Evolutionary conservation across 495 filamentous ascomycete species (phyloP), one percentile per base, ranked within the genome.

Genomic region (Cenococcum geophilum): DNA sequence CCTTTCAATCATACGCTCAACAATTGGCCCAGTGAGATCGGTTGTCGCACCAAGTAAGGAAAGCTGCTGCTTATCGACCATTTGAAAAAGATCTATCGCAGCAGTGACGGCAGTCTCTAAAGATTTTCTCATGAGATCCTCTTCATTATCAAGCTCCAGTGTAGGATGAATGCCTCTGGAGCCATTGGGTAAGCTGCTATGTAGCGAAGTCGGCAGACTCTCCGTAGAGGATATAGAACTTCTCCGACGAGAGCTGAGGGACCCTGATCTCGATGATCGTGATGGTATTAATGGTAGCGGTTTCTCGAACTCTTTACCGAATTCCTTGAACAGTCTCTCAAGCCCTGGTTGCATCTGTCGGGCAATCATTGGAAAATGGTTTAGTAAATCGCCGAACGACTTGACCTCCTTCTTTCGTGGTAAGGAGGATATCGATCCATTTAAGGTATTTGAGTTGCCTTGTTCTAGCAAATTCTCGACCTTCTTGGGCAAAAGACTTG

Each of bases 301-400:
- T 65, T 88, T 91, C 61, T 95, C 87, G 59, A 96, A 86, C 47
- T 91, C 87, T 45, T 82, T 83, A 8, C 84, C 86, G 72, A 97
- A 97, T 61, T 96, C 90, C 53, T 85, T 86, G 66, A 97, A 97
- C 43, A 99, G 73, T 72, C 88, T 83, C 71, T 97, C 91, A 20
- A 99, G 75, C 0, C 95, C 95, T 1, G 86, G 82, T 68, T 96
- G 89, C 92, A 97, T 96, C 74, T 97, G 95, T 60, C 89, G 82
- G 35, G 93, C 92, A 64, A 99, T 99, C 82, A 95, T 91, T 11
- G 95, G 95, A 61, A 97, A 99, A 61, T 91, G 81, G 61, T 90
- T 89, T 42, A 99, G 80, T 48, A 99, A 79, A 58, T 97, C 93
- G 56, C 87, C 88, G 72, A 99, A 97, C 1, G 82, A 86, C 71